Evolutionary conservation across 1,139 yeast genomes (phyloP).

Genomic region (Protomyces inundatus): DNA sequence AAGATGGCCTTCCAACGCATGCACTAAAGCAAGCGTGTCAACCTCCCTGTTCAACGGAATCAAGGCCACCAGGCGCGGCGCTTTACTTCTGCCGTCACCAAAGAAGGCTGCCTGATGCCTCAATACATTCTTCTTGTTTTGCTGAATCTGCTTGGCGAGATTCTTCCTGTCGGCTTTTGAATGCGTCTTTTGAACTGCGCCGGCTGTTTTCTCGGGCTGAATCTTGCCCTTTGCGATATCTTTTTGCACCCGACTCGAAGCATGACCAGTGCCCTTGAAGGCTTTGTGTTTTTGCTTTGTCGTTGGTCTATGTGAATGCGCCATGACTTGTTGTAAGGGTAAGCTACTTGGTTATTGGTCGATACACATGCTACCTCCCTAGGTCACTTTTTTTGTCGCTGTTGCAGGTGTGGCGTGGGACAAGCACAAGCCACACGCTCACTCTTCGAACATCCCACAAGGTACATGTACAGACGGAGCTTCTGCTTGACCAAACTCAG

Average conservation of each 20-base stretch:
- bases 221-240: constrained; percentile 67
- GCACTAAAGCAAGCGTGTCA: constrained; percentile 54
- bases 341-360: too few species aligned
- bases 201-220: constrained; percentile 55
- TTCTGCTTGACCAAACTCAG: too few species aligned
- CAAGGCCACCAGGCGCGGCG: constrained; percentile 72
- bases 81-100: constrained; percentile 65
- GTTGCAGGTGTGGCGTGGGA: too few species aligned
- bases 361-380: too few species aligned
- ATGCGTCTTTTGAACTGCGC: constrained; percentile 37
- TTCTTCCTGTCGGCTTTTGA: constrained; percentile 75
- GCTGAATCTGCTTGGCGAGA: constrained; percentile 68
- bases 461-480: too few species aligned
- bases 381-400: too few species aligned
- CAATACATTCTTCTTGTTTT: constrained; percentile 56
- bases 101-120: constrained; percentile 55
- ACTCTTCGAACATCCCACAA: too few species aligned
- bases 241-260: constrained; percentile 79
- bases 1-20: constrained; percentile 39
- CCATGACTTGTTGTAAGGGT: neutral
- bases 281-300: constrained; percentile 73
- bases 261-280: constrained; percentile 74
- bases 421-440: too few species aligned
- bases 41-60: constrained; percentile 74
- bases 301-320: constrained; percentile 76